A percentile compares a stretch with the other conserved stretches of the same genome.
Evolutionary conservation across 108 stramenopile genomes (phyloP).

Genomic region (Stephanodiscus minutulus): DNA sequence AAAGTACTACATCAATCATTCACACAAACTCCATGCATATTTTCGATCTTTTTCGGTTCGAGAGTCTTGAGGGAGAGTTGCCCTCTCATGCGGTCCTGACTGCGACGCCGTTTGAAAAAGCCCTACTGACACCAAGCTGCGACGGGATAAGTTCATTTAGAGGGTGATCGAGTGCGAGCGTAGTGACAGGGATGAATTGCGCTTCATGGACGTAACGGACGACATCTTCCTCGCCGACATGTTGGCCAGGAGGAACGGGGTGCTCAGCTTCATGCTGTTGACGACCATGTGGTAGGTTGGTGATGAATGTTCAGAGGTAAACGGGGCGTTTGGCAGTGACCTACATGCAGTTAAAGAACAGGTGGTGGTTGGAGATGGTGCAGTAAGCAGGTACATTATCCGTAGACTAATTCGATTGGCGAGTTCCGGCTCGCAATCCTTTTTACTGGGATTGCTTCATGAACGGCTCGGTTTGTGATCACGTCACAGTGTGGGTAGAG

Average conservation of each 20-base stretch:
- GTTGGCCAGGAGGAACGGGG: slow-evolving; percentile 22
- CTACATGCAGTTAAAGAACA: neutral
- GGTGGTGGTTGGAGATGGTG: neutral
- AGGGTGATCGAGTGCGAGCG: slow-evolving; percentile 53
- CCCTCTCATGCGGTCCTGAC: too few species aligned
- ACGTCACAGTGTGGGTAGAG: slow-evolving; percentile 66
- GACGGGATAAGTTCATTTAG: slow-evolving; percentile 38
- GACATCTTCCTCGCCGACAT: slow-evolving; percentile 50
- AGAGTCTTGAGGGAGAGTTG: too few species aligned
- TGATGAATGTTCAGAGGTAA: neutral
- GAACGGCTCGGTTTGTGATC: slow-evolving; percentile 65
- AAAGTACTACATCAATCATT: too few species aligned
- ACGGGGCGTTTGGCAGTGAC: neutral
- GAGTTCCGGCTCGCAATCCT: slow-evolving; percentile 49
- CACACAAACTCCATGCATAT: too few species aligned
- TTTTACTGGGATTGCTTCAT: slow-evolving; percentile 53
- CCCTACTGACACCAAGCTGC: too few species aligned
- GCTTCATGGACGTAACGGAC: slow-evolving; percentile 46
- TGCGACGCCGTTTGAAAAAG: too few species aligned
- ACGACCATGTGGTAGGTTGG: slow-evolving; percentile 36
- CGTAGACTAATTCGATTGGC: slow-evolving; percentile 57
- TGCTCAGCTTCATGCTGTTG: slow-evolving; percentile 43
- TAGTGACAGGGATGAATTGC: slow-evolving; percentile 39
- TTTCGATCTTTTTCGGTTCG: too few species aligned
- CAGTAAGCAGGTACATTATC: neutral